Base-by-base conservation (phyloP, 768 basidiomycete species). In the Russula vinacea region DNA sequence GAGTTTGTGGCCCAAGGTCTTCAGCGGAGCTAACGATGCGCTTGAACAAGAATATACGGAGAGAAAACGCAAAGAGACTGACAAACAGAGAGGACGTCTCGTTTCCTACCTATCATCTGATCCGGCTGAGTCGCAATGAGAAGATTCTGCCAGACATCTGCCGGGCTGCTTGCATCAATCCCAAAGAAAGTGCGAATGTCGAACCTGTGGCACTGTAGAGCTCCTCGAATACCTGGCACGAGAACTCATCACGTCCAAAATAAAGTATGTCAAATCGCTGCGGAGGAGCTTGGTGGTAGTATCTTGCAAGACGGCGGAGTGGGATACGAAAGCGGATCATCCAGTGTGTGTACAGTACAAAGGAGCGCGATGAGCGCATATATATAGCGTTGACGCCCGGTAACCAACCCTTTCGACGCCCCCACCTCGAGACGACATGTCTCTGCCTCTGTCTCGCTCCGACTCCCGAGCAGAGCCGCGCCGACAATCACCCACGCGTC, bases 181-280 rank as follows among this genome's bases (percentile, higher is more conserved):
- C 6, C 19, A 44, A 17, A 66, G 32, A 57, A 5, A 33, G 8
- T 19, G 3, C 5, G 69, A 77, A 68, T 60, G 24, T 5, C 14
- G 4, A 5, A 89, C 93, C 92, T 75, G 73, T 73, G 6, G 89
- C 87, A 17, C 75, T 70, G 61, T 88, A 76, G 1, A 96, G 74
- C 60, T 87, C 79, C 57, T 81, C 74, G 55, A 97, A 80, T 3
- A 92, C 85, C 8, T 77, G 74, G 71, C 88, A 89, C 2, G 94
- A 96, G 74, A 96, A 96, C 70, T 86, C 83, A 73, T 95, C 94
- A 19, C 92, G 88, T 56, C 94, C 94, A 72, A 92, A 83, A 74
- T 92, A 96, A 7, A 97, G 80, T 47, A 97, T 82, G n/a, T 85
- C 82, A 72, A 92, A 88, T 5, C 78, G 77, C 24, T 76, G 72